Evolutionary conservation across 176 grass and related monocot species (phyloP), one percentile per base, ranked within the genome.

Genomic region (Carex kokanica): DNA sequence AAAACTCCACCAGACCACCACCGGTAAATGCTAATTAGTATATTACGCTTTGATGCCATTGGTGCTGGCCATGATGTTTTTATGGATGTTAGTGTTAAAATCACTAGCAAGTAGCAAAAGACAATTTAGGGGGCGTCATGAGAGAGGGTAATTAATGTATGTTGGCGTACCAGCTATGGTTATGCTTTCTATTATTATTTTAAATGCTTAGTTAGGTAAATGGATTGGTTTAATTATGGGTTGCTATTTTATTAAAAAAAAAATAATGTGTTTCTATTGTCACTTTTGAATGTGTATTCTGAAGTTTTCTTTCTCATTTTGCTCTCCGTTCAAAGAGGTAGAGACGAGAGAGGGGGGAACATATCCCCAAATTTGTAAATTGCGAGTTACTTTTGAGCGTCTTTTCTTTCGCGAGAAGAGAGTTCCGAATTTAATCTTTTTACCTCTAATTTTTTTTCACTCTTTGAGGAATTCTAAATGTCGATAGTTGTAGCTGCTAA

Each of bases 121-220:
- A 13, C n/a, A 73, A 51, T 18, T 14, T 73, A 1, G n/a, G n/a
- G 14, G 1, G 20, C 20, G n/a, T 73, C 69, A 73, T 51, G 69
- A 49, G 9, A 23, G 21, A 18, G 23, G 41, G 41, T 43, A 43
- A 43, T 43, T 75, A 75, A 27, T 73, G 32, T 13, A 73, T 75
- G 23, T 24, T 75, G 47, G 21, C 23, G 41, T 25, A 4, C 45
- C 11, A 9, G n/a, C 4, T 61, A 49, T 25, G 8, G 21, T 61
- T 6, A 61, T 61, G 59, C 20, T 61, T 24, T 40, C 14, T 36
- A 66, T n/a, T 74, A 7, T 49, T 74, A 47, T 41, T 13, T 47
- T 49, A 52, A 52, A 74, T 74, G 43, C 11, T 74, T 51, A n/a
- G n/a, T n/a, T n/a, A 74, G 71, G 71, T 74, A 74, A 53, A 25